Evolutionary conservation across 2,329 filamentous ascomycete species (phyloP).

Genomic region (Fusarium multiceps): DNA sequence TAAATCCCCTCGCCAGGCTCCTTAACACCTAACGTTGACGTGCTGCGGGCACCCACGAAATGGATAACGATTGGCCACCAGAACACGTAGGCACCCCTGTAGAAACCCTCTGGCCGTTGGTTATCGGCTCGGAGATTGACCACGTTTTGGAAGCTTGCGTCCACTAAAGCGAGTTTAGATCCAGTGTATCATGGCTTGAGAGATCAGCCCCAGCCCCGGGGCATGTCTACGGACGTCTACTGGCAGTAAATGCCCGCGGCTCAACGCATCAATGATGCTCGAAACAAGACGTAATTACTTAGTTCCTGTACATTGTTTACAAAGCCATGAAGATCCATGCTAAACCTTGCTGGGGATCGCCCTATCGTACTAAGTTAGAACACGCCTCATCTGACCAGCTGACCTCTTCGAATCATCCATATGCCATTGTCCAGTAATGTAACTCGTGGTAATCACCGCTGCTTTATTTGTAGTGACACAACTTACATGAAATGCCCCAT

Average conservation of each 20-base stretch:
- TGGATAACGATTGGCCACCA: slow-evolving; percentile 32
- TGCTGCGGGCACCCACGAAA: slow-evolving; percentile 31
- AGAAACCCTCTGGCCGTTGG: slow-evolving; percentile 23
- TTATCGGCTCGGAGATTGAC: slow-evolving; percentile 26
- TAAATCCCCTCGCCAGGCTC: slow-evolving; percentile 39
- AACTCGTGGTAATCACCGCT: slow-evolving; percentile 10
- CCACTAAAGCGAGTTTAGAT: slow-evolving; percentile 17
- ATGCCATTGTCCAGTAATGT: slow-evolving; percentile 26
- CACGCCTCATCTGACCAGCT: slow-evolving; percentile 35
- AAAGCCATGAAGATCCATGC: slow-evolving; percentile 14
- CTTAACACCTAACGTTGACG: slow-evolving; percentile 30
- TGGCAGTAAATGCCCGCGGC: slow-evolving; percentile 9
- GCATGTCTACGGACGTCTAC: not conserved
- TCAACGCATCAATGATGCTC: slow-evolving; percentile 16
- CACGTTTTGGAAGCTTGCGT: slow-evolving; percentile 21
- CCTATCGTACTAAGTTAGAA: slow-evolving; percentile 13
- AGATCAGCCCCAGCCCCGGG: slow-evolving; percentile 5
- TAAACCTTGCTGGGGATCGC: slow-evolving; percentile 32
- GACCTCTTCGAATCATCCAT: slow-evolving; percentile 24
- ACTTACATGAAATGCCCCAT: slow-evolving; percentile 28
- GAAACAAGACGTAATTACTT: not conserved
- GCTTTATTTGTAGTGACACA: slow-evolving; percentile 33
- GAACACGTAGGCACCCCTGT: slow-evolving; percentile 14
- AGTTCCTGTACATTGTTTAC: slow-evolving; percentile 3
- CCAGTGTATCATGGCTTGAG: slow-evolving; percentile 25